phyloP scores from a whole-genome alignment of 768 basidiomycete species.

The Phanerodontia chrysosporium region DNA sequence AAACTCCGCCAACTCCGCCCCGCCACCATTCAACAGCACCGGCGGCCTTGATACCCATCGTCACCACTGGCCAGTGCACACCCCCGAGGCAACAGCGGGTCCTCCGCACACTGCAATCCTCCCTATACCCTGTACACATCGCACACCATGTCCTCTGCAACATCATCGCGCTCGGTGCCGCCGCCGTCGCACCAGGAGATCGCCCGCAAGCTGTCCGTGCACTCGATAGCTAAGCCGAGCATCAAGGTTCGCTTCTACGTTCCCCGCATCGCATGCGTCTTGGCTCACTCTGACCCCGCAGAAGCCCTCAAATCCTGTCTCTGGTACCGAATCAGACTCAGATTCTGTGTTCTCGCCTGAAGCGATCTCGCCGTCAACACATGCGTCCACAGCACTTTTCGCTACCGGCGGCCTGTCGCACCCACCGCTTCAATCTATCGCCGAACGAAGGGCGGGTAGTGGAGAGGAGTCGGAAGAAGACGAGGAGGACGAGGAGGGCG shows the following conservation, averaged over 20 bases:
- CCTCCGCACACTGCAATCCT: background rate
- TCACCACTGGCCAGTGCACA: slow-evolving; percentile 6
- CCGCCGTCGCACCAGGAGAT: slow-evolving; percentile 87
- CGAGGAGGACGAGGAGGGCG: slow-evolving; percentile 62
- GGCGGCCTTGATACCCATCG: slow-evolving; percentile 8
- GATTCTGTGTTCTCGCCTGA: slow-evolving; percentile 67
- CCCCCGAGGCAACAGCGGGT: background rate
- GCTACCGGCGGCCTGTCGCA: slow-evolving; percentile 32
- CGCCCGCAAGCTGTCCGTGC: slow-evolving; percentile 78
- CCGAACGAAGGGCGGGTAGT: slow-evolving; percentile 64
- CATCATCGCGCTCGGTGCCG: slow-evolving; percentile 36
- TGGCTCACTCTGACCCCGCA: slow-evolving; percentile 15
- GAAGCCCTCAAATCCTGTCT: slow-evolving; percentile 36
- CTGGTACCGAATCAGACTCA: slow-evolving; percentile 84
- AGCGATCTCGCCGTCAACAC: slow-evolving; percentile 32
- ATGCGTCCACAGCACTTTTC: slow-evolving; percentile 29
- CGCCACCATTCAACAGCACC: background rate
- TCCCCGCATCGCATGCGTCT: background rate
- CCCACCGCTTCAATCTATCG: slow-evolving; percentile 69
- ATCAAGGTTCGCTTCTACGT: slow-evolving; percentile 23
- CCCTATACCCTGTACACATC: background rate
- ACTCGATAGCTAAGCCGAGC: slow-evolving; percentile 52
- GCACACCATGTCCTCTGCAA: slow-evolving; percentile 4
- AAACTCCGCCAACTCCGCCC: slow-evolving; percentile 13
- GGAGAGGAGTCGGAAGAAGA: slow-evolving; percentile 78